phyloP scores from a whole-genome alignment of 768 basidiomycete species.

The Pisolithus marmoratus region DNA sequence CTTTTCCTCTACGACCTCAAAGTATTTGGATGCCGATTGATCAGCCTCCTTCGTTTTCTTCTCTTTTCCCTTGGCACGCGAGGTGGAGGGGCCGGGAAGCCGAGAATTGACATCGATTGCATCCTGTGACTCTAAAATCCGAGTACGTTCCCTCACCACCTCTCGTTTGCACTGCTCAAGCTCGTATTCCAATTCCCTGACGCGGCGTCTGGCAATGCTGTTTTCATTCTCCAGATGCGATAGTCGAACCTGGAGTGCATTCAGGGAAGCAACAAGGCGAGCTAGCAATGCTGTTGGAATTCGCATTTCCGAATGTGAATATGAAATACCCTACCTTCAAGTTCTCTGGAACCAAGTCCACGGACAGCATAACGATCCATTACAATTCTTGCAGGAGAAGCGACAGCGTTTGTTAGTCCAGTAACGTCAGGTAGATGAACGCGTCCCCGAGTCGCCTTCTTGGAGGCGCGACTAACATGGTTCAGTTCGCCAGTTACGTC shows the following conservation, averaged over 20 bases:
- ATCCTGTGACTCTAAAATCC: slow-evolving; percentile 54
- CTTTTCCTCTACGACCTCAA: slow-evolving; percentile 81
- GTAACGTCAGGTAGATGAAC: slow-evolving; percentile 79
- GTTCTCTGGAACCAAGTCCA: slow-evolving; percentile 47
- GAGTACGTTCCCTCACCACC: slow-evolving; percentile 61
- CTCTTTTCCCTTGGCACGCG: slow-evolving; percentile 25
- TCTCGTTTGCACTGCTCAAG: slow-evolving; percentile 81
- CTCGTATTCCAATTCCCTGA: slow-evolving; percentile 84
- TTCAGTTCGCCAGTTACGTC: slow-evolving; percentile 4
- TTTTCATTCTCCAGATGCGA: slow-evolving; percentile 78
- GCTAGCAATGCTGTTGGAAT: slow-evolving; percentile 31
- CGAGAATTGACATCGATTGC: slow-evolving; percentile 14
- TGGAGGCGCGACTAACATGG: slow-evolving; percentile 8
- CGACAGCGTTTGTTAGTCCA: slow-evolving; percentile 72
- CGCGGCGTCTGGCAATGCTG: slow-evolving; percentile 69
- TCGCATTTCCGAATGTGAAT: not conserved
- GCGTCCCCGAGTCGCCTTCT: slow-evolving; percentile 30
- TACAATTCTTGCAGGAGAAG: slow-evolving; percentile 59
- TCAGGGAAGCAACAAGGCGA: slow-evolving; percentile 57
- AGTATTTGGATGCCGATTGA: slow-evolving; percentile 46
- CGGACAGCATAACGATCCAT: slow-evolving; percentile 47
- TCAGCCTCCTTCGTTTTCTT: slow-evolving; percentile 32
- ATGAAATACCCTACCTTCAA: slow-evolving; percentile 46
- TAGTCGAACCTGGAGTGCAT: slow-evolving; percentile 60
- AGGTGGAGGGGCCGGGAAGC: slow-evolving; percentile 12